Conservation (phyloP, 1,139 yeast genomes). For the Trichomonascaceae sp. region DNA sequence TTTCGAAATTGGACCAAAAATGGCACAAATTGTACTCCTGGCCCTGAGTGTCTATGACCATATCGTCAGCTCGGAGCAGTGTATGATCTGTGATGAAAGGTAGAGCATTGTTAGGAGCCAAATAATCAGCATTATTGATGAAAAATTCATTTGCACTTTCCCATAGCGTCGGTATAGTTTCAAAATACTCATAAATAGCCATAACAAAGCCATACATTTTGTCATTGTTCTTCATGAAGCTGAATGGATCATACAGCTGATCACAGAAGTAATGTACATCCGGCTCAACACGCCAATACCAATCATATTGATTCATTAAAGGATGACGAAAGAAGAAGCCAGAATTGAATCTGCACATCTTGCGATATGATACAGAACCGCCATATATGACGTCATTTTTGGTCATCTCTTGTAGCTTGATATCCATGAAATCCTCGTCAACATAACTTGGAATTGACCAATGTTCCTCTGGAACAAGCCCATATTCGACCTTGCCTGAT, state of each 20-base stretch:
- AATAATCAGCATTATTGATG: conserved; percentile 52
- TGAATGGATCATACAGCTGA: conserved; percentile 64
- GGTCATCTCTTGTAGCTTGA: conserved; percentile 48
- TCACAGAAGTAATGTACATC: conserved; percentile 83
- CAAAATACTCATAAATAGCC: conserved; percentile 66
- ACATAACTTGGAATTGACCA: conserved; percentile 65
- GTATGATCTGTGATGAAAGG: conserved; percentile 61
- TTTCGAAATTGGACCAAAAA: conserved; percentile 94
- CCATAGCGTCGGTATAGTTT: conserved; percentile 85
- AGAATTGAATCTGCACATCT: conserved; percentile 77
- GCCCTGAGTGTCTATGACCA: conserved; percentile 34
- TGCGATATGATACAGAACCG: conserved; percentile 66
- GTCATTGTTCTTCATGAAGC: conserved; percentile 59
- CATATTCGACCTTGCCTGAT: conserved; percentile 72
- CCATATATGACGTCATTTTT: conserved; percentile 70
- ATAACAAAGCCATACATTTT: conserved; percentile 87
- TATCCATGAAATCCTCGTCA: conserved; percentile 38
- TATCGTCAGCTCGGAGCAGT: conserved; percentile 32
- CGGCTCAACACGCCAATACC: conserved; percentile 95
- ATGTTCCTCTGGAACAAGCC: conserved; percentile 52
- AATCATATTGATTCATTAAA: conserved; percentile 59
- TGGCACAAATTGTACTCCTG: conserved; percentile 80
- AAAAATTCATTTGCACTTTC: conserved; percentile 59
- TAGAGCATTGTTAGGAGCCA: conserved; percentile 63
- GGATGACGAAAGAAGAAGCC: conserved; percentile 77